Percentiles rank a stretch among this genome's conserved stretches.
These are phyloP conservation scores for Candida sphagnicola DNA, from an alignment of 805 yeast species.

Conservation along the genomic window DNA sequence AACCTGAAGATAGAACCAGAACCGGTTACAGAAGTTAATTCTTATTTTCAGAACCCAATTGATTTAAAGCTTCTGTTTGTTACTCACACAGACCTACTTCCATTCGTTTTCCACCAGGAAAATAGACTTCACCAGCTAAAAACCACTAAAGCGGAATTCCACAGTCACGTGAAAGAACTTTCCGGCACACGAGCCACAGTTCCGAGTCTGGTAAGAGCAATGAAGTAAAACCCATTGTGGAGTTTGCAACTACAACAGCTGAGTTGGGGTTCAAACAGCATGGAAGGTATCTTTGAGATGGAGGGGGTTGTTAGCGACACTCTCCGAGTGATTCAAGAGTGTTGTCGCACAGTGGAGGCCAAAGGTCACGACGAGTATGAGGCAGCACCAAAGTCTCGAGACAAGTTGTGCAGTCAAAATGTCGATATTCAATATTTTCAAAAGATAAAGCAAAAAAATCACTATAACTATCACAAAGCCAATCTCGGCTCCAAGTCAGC, in stretches of 20 bases:
- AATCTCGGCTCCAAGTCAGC: slow-evolving; percentile 13
- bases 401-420: slow-evolving; percentile 15
- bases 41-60: too few species aligned
- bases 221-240: too few species aligned
- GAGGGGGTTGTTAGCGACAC: slow-evolving; percentile 13
- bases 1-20: too few species aligned
- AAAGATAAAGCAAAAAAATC: slow-evolving; percentile 30
- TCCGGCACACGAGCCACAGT: too few species aligned
- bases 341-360: slow-evolving; percentile 16
- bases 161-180: too few species aligned
- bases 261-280: not conserved
- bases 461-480: slow-evolving; percentile 32
- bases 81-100: too few species aligned
- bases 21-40: too few species aligned
- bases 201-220: not conserved
- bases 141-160: too few species aligned
- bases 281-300: slow-evolving; percentile 11
- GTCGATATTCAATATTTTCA: slow-evolving; percentile 39
- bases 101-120: too few species aligned
- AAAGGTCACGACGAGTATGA: slow-evolving; percentile 11
- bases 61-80: too few species aligned
- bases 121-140: too few species aligned
- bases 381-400: not conserved
- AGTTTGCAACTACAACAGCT: too few species aligned
- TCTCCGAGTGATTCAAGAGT: slow-evolving; percentile 21